Conservation (phyloP, 176 grass and related monocot genomes). For the Puccinellia tenuiflora region DNA sequence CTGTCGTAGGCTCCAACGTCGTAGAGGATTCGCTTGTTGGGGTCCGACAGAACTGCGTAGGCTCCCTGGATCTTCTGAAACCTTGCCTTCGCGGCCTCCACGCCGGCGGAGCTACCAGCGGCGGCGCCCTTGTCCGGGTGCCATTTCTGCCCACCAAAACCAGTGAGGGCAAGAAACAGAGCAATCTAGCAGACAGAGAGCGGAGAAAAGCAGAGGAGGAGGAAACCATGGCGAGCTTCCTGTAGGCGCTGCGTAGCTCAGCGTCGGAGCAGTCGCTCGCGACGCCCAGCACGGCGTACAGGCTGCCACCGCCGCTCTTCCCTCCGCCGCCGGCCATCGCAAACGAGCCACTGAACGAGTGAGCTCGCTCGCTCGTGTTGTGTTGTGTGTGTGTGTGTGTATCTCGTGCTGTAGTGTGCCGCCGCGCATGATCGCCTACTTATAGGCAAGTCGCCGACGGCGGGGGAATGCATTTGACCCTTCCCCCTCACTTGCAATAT, state of each 20-base stretch:
- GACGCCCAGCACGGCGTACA: constrained; percentile 61
- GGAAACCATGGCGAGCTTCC: constrained; percentile 56
- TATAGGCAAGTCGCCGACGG: not conserved
- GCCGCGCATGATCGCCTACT: constrained; percentile 20
- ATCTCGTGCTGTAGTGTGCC: not conserved
- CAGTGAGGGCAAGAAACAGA: not conserved
- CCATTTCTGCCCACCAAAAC: constrained; percentile 42
- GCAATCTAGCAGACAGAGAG: not conserved
- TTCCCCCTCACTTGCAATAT: constrained; percentile 34
- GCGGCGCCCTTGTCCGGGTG: constrained; percentile 56
- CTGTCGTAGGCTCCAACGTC: constrained; percentile 65
- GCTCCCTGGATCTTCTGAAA: constrained; percentile 74
- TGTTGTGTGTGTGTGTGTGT: not conserved
- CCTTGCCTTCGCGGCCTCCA: constrained; percentile 45
- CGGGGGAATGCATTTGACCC: not conserved
- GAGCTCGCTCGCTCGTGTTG: not conserved
- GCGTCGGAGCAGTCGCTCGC: constrained; percentile 61
- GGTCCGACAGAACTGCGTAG: constrained; percentile 57
- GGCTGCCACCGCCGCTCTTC: constrained; percentile 18
- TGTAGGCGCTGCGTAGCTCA: constrained; percentile 61
- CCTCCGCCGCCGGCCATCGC: constrained; percentile 31
- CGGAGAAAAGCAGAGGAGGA: not conserved
- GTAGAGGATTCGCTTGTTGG: constrained; percentile 68
- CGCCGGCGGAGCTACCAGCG: constrained; percentile 23
- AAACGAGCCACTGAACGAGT: not conserved